Evolutionary conservation across 805 yeast species (phyloP).

Genomic region (Saccharomycopsis selenospora): DNA sequence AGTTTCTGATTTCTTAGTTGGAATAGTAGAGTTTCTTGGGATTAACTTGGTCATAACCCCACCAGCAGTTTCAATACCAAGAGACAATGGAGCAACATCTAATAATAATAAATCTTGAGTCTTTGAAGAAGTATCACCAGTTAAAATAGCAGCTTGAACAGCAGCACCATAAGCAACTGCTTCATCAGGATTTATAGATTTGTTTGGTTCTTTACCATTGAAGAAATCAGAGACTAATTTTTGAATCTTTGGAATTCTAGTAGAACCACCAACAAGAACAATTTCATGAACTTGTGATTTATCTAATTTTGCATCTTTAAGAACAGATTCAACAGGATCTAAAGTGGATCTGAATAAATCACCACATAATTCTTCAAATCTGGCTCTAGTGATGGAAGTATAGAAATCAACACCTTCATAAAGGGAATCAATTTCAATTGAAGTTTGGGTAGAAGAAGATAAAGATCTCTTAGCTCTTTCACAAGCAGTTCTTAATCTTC

Average conservation of each 20-base stretch:
- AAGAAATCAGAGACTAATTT: slow-evolving; percentile 94
- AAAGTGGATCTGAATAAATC: slow-evolving; percentile 92
- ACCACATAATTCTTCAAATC: slow-evolving; percentile 97
- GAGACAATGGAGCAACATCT: slow-evolving; percentile 97
- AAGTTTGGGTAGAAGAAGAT: slow-evolving; percentile 94
- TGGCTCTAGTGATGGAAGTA: slow-evolving; percentile 96
- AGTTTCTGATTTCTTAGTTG: slow-evolving; percentile 96
- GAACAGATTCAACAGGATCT: slow-evolving; percentile 95
- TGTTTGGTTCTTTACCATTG: slow-evolving; percentile 98
- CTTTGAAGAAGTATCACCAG: slow-evolving; percentile 97
- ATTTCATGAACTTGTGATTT: slow-evolving; percentile 90
- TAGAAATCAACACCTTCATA: slow-evolving; percentile 96
- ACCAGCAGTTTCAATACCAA: slow-evolving; percentile 99
- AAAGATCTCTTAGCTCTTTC: slow-evolving; percentile 99
- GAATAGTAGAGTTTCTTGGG: slow-evolving; percentile 98
- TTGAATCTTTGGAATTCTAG: slow-evolving; percentile 98
- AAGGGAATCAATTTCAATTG: slow-evolving; percentile 92
- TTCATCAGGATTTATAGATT: slow-evolving; percentile 98
- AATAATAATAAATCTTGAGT: slow-evolving; percentile 93
- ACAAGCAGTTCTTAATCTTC: slow-evolving; percentile 98
- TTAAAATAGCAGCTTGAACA: slow-evolving; percentile 94
- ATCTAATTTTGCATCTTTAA: slow-evolving; percentile 88
- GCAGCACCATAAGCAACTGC: slow-evolving; percentile 99
- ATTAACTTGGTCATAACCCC: slow-evolving; percentile 99
- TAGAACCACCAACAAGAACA: slow-evolving; percentile 97